Percentiles rank a stretch among this genome's conserved stretches.
These are phyloP conservation scores for Gyrodon lividus DNA, from an alignment of 768 basidiomycete species.

Conservation along the genomic window DNA sequence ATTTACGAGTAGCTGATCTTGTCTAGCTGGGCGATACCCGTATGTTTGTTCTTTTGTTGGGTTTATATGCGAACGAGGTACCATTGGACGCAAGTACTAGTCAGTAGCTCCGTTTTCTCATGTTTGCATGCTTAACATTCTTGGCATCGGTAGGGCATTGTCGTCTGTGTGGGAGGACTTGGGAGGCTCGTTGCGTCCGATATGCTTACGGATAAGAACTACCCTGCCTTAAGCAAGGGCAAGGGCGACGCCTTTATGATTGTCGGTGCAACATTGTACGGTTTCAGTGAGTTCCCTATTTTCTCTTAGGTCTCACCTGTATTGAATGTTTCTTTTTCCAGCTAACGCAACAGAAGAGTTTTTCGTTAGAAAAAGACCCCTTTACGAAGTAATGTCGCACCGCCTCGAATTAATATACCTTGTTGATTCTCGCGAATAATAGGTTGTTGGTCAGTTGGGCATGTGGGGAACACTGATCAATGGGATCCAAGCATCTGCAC, in stretches of 20 bases:
- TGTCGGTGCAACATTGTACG: conserved; percentile 80
- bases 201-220: conserved; percentile 74
- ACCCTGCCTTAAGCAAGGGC: conserved; percentile 57
- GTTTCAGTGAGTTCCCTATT: conserved; percentile 61
- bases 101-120: conserved; percentile 31
- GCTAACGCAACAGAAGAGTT: conserved; percentile 90
- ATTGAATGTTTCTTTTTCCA: conserved; percentile 27
- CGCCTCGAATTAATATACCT: neutral
- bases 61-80: conserved; percentile 78
- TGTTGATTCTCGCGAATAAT: neutral
- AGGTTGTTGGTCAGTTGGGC: conserved; percentile 83
- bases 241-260: conserved; percentile 90
- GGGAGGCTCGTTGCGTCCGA: conserved; percentile 81
- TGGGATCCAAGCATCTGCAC: conserved; percentile 69
- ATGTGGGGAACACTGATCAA: conserved; percentile 83
- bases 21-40: conserved; percentile 81
- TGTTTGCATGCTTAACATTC: neutral
- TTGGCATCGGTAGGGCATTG: conserved; percentile 51
- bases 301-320: neutral
- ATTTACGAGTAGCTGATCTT: conserved; percentile 1
- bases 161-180: conserved; percentile 72
- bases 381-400: conserved; percentile 59
- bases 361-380: conserved; percentile 73
- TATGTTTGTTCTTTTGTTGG: conserved; percentile 82
- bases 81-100: conserved; percentile 81